These are phyloP conservation scores for Hemerocallis citrina DNA, from an alignment of 106 monocot species.

Conservation along the genomic window DNA sequence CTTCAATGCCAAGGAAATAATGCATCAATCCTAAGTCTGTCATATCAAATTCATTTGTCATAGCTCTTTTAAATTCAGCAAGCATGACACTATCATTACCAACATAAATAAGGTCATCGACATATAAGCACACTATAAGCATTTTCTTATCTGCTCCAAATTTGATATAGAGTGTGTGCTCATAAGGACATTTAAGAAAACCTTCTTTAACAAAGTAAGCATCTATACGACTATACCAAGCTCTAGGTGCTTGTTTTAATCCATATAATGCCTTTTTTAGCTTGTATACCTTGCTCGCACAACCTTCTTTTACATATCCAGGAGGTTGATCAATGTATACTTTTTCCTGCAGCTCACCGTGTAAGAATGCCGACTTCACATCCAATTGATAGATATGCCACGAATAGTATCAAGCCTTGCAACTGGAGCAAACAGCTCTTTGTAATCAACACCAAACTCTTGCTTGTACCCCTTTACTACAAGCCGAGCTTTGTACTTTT, in stretches of 20 bases:
- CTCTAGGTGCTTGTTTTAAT: constrained; percentile 4
- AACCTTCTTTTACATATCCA: background rate
- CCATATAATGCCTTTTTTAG: constrained; percentile 10
- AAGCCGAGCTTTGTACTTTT: no score
- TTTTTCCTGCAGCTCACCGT: background rate
- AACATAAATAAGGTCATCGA: constrained; percentile 6
- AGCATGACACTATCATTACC: constrained; percentile 10
- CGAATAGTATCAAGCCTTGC: constrained; percentile 4
- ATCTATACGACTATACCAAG: constrained; percentile 11
- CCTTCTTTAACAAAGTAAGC: background rate
- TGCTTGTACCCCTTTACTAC: constrained; percentile 10
- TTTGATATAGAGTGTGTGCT: constrained; percentile 10
- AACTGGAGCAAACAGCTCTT: constrained; percentile 7
- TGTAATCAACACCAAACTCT: background rate
- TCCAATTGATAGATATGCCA: constrained; percentile 3
- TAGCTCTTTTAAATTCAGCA: background rate
- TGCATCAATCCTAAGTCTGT: background rate
- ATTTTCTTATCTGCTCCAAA: background rate
- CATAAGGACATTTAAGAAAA: constrained; percentile 3
- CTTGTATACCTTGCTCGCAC: background rate
- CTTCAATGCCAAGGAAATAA: constrained; percentile 1
- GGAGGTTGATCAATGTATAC: constrained; percentile 4
- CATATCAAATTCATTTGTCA: constrained; percentile 1
- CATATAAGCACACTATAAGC: constrained; percentile 4
- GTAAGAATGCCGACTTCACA: constrained; percentile 13